Conservation (phyloP, 179 eudicot species). For the Heliamphora pulchella region DNA sequence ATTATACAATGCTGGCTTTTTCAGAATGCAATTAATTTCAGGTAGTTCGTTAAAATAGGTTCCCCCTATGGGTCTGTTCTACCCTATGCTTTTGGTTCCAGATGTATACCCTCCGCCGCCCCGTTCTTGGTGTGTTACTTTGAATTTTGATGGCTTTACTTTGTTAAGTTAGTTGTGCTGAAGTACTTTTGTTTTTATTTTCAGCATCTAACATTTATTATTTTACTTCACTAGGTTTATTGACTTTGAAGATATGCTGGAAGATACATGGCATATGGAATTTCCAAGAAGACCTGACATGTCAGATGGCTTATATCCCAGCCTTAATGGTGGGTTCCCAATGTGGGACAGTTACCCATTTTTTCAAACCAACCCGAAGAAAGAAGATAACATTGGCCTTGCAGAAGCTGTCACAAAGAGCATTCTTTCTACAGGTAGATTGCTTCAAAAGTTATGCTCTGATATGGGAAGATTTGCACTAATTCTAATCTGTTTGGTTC, state of each 20-base stretch:
- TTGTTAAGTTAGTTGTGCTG: not conserved
- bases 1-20: not conserved
- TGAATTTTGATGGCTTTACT: constrained; percentile 4
- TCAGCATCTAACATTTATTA: not conserved
- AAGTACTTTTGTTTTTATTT: not conserved
- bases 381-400: constrained; percentile 82
- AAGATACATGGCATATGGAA: constrained; percentile 72
- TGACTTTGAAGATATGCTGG: constrained; percentile 92
- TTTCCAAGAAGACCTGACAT: constrained; percentile 66
- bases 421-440: constrained; percentile 76
- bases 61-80: constrained; percentile 97
- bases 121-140: constrained; percentile 60
- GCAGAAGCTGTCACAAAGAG: constrained; percentile 97
- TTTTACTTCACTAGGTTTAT: constrained; percentile 53
- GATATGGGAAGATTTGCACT: constrained; percentile 9
- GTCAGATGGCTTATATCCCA: constrained; percentile 56
- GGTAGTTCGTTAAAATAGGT: constrained; percentile 47
- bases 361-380: constrained; percentile 52
- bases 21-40: constrained; percentile 8
- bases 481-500: not conserved
- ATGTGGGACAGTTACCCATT: constrained; percentile 84
- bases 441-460: constrained; percentile 7
- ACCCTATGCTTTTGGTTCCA: constrained; percentile 90
- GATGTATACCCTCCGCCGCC: constrained; percentile 96
- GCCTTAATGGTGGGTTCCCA: constrained; percentile 52